Percentiles rank a stretch among this genome's conserved stretches.
Conservation (phyloP, 106 monocot species). For the Dioscorea zingiberensis region DNA sequence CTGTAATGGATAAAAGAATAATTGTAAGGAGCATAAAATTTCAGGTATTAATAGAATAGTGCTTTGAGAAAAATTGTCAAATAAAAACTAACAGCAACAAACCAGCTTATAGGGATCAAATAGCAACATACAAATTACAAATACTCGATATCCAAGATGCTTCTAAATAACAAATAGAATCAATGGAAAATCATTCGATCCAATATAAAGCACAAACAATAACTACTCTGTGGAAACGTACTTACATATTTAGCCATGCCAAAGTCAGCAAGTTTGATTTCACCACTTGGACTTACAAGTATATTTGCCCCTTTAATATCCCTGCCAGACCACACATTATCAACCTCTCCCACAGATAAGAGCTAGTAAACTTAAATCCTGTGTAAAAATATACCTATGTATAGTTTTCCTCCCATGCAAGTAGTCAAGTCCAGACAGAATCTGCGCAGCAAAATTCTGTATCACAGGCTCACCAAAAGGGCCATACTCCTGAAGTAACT, state of each 20-base stretch:
- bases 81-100: too few relatives aligned
- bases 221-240: too few relatives aligned
- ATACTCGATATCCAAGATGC: too few relatives aligned
- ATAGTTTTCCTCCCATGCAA: slow-evolving; percentile 86
- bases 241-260: slow-evolving; percentile 99
- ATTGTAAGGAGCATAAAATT: too few relatives aligned
- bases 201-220: too few relatives aligned
- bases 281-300: slow-evolving; percentile 90
- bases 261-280: slow-evolving; percentile 97
- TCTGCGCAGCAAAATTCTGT: slow-evolving; percentile 69
- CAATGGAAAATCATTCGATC: too few relatives aligned
- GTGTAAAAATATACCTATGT: slow-evolving; percentile 54
- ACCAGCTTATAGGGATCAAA: too few relatives aligned
- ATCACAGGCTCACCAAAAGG: slow-evolving; percentile 83
- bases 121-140: too few relatives aligned
- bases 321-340: slow-evolving; percentile 29
- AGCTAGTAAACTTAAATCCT: not conserved
- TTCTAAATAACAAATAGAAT: too few relatives aligned
- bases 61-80: too few relatives aligned
- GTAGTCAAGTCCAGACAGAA: slow-evolving; percentile 91
- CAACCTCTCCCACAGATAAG: not conserved
- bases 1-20: too few relatives aligned
- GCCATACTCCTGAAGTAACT: slow-evolving; percentile 92
- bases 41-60: too few relatives aligned
- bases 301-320: slow-evolving; percentile 98